Base-by-base conservation (phyloP, 192 early-diverging fungal species). In the Geosiphon pyriformis region DNA sequence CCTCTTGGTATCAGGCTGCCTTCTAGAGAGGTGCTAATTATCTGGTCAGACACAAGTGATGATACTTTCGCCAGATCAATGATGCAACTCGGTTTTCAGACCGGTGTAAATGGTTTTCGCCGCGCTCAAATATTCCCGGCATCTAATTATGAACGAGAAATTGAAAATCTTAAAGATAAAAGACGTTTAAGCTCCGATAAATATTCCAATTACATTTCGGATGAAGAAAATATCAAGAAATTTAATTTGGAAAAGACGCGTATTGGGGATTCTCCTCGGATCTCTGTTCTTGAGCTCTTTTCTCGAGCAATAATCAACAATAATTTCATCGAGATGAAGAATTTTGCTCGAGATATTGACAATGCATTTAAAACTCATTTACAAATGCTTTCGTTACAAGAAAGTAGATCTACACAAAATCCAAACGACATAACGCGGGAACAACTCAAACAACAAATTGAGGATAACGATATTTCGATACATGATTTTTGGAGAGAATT, bases 401-500 rank as follows among this genome's bases (percentile, higher is more conserved):
- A 42, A 10, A n/a, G n/a, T n/a, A n/a, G n/a, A n/a, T n/a, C n/a
- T n/a, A n/a, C n/a, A n/a, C n/a, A n/a, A n/a, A 6, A 42, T 30
- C 18, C 26, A 1, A 6, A 57, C 0, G 0, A 33, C 2, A 31
- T n/a, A 17, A 30, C 25, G 10, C 29, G 29, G 18, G 10, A 11
- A 4, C 6, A 31, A 12, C 26, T 31, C 1, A 57, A 57, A 32
- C 55, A 33, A 18, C 11, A 4, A 3, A 32, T 57, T 31, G 55
- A 57, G 31, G 30, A 57, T 3, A 57, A 57, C 31, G 55, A 57
- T 31, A 57, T 57, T 18, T 57, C 55, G 1, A 32, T 57, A 1
- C 55, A 57, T 57, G 55, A 57, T 20, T 31, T 57, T 57, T 57
- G 55, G 55, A 8, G 29, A 2, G 55, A 57, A 57, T 57, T 57